Base-by-base conservation (phyloP, 108 stramenopile genomes). In the Poteriospumella lacustris region DNA sequence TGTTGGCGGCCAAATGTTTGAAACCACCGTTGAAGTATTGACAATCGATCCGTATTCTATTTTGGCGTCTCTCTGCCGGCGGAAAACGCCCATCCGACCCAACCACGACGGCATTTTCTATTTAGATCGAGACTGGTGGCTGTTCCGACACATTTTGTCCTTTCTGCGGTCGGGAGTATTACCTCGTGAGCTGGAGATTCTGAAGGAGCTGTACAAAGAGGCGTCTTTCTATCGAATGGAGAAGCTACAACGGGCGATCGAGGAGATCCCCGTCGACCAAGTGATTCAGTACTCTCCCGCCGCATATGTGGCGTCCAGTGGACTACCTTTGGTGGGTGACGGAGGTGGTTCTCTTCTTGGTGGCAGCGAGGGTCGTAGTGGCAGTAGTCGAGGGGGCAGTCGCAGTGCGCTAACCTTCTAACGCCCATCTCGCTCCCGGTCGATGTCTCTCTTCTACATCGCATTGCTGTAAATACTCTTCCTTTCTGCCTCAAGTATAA, bases 51-150 rank as follows among this genome's bases (percentile, higher is more conserved):
- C 83, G 26, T 85, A 59, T 33, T 59, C 58, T 3, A 2, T 80
- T 0, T 58, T 80, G 33, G 79, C 79, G 1, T 2, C 70, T 1
- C 19, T 80, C 1, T 80, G 80, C 42, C 19, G 38, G 33, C 2
- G 28, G 2, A 47, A 60, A 33, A 2, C 47, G 31, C 5, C 33
- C 12, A 73, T 73, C 15, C 38, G 3, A 73, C 31, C 44, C 9
- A 12, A 34, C 5, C n/a, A 5, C 26, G 70, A 73, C 36, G 44
- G 47, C 5, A 31, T 68, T n/a, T 84, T 84, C 81, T 85, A 84
- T 58, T 72, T 85, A 9, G 85, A 85, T 33, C 77, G 85, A 5
- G 85, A 85, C 78, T 85, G 85, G 85, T 85, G 85, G 85, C 60
- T 85, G n/a, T 85, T 85, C 73, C 81, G 84, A 29, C 84, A 80